Percentiles rank a stretch among this genome's conserved stretches.
Conservation (phyloP, 2,329 filamentous ascomycete species). For the Fusarium sp. region DNA sequence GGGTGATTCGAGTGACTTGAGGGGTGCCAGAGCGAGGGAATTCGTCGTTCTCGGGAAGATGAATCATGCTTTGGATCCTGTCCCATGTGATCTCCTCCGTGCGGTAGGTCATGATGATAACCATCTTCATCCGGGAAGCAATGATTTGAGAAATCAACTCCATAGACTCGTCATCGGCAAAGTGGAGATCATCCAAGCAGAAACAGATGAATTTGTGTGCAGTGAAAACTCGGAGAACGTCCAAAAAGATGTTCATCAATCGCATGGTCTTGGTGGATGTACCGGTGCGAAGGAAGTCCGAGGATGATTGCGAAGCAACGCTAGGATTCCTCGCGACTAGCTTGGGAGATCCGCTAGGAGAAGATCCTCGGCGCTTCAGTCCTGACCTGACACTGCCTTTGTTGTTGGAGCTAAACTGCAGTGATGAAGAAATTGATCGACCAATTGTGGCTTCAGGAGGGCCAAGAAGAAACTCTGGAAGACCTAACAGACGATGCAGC, state of each 20-base stretch:
- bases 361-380: constrained; percentile 60
- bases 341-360: constrained; percentile 59
- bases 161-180: constrained; percentile 87
- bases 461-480: constrained; percentile 77
- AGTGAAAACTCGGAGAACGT: constrained; percentile 84
- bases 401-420: constrained; percentile 49
- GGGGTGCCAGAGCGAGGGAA: constrained; percentile 60
- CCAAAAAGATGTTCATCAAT: constrained; percentile 87
- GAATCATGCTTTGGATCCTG: constrained; percentile 65
- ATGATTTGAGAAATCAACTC: constrained; percentile 87
- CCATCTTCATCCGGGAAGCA: constrained; percentile 80
- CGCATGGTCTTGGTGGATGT: constrained; percentile 73
- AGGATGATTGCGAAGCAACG: constrained; percentile 62
- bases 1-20: constrained; percentile 74
- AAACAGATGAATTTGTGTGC: constrained; percentile 89
- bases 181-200: constrained; percentile 89
- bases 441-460: constrained; percentile 54
- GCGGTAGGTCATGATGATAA: constrained; percentile 81
- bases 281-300: constrained; percentile 70
- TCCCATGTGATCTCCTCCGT: constrained; percentile 72
- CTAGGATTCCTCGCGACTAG: constrained; percentile 51
- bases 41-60: constrained; percentile 65
- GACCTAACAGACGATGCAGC: constrained; percentile 69
- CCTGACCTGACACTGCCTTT: constrained; percentile 48
- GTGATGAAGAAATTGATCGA: constrained; percentile 53